A percentile compares a stretch with the other conserved stretches of the same genome.
Evolutionary conservation across 2,329 filamentous ascomycete genomes (phyloP).

Genomic region (Ophiostoma sp.): DNA sequence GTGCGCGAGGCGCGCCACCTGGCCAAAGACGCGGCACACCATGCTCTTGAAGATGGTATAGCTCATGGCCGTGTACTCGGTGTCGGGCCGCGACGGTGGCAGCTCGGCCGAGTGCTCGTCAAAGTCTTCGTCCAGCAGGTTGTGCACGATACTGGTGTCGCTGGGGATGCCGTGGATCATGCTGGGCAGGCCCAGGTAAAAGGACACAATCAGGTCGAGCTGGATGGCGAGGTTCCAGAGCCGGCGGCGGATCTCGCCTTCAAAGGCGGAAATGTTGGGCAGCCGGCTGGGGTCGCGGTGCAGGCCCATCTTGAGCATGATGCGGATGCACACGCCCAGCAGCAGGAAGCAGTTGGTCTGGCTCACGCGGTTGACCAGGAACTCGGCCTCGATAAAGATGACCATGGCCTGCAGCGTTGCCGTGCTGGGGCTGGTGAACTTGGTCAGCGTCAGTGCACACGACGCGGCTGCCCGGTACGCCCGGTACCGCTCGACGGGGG

Average conservation of each 20-base stretch:
- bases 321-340: slow-evolving; percentile 45
- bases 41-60: slow-evolving; percentile 50
- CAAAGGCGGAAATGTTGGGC: slow-evolving; percentile 46
- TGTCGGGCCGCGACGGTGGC: slow-evolving; percentile 51
- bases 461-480: slow-evolving; percentile 46
- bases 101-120: slow-evolving; percentile 49
- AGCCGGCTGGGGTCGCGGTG: slow-evolving; percentile 52
- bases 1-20: slow-evolving; percentile 48
- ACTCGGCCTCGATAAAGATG: slow-evolving; percentile 50
- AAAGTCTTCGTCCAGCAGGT: slow-evolving; percentile 63
- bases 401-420: slow-evolving; percentile 48
- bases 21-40: slow-evolving; percentile 45
- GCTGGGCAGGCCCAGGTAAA: slow-evolving; percentile 62
- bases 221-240: slow-evolving; percentile 52
- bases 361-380: slow-evolving; percentile 46
- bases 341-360: slow-evolving; percentile 53
- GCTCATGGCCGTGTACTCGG: slow-evolving; percentile 55
- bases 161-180: slow-evolving; percentile 60
- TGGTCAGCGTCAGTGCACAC: slow-evolving; percentile 47
- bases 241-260: slow-evolving; percentile 51
- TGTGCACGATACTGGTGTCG: slow-evolving; percentile 57
- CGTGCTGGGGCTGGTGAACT: slow-evolving; percentile 47
- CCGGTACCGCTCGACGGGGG: slow-evolving; percentile 45
- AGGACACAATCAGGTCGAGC: slow-evolving; percentile 59
- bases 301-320: slow-evolving; percentile 55